Base-by-base conservation (phyloP, 2,329 filamentous ascomycete species). In the Calonectria crousiana region DNA sequence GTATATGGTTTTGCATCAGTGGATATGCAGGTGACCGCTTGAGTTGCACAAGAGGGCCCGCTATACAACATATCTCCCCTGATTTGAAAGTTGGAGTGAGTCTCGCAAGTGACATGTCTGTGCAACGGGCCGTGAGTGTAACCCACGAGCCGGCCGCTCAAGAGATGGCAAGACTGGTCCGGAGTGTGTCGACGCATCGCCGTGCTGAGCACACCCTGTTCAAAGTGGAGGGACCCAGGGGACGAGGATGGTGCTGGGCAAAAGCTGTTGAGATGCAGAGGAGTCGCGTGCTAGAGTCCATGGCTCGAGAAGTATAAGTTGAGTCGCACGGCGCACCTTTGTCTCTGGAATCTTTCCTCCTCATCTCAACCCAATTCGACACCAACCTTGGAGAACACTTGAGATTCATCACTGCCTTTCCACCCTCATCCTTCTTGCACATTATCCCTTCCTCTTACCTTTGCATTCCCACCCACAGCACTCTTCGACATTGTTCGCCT, bases 61-160 rank as follows among this genome's bases (percentile, higher is more conserved):
- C 68, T 28, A 41, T 28, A 28, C 23, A 51, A 32, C 41, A 28
- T 56, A 32, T 30, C 18, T 70, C 68, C 44, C 58, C 68, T 70
- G 47, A 30, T 41, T 41, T n/a, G 68, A 65, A 28, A 38, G 71
- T 73, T 78, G 71, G 69, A 73, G 67, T 47, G 58, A 67, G 74
- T 69, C 71, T 65, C 67, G 73, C 60, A 70, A 75, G 30, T 80
- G 79, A 74, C 79, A 76, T 77, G 70, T 78, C 72, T 78, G 79
- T 81, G 72, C 75, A 62, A 80, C 74, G 76, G 66, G 70, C 51
- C 69, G 34, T 28, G 70, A 36, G 69, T 76, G 28, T 60, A 75
- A 58, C 69, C 36, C 68, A 74, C 58, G 71, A 73, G 68, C 58
- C 52, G 52, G 62, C 67, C 49, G 53, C 64, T 62, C 68, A 51